Evolutionary conservation across 805 yeast genomes (phyloP), one percentile per base, ranked within the genome.

Genomic region (Starmerella ratchasimensis): DNA sequence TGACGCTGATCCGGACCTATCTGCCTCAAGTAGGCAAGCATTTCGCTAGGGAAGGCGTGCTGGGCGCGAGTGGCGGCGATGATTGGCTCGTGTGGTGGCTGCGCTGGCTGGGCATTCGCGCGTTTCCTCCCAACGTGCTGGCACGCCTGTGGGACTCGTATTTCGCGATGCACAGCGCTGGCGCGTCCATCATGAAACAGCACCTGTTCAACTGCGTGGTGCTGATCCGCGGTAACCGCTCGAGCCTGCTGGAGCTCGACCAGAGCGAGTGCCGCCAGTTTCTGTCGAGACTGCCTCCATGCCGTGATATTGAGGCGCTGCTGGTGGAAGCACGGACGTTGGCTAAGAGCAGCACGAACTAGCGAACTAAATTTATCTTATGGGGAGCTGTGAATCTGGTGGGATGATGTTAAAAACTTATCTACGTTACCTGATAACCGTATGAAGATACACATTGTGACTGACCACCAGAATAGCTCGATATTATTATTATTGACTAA

Each of bases 1-100:
- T 80, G 22, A 68, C 74, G 48, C 66, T 72, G 49, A 64, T 79
- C 50, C 67, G 77, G 44, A 72, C 64, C 47, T 60, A 66, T 26
- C 59, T 81, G 38, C 94, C 94, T 2, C 94, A 81, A 50, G 57
- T 86, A 28, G 76, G 80, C 34, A 71, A 68, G 42, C 80, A 73
- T 43, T 71, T 86, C 44, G 74, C 74, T 27, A 93, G 82, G 51
- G 96, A 86, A 49, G 84, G 79, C 42, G 69, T 80, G 19, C 58
- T 80, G 32, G 42, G 41, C 25, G 68, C 72, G 28, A 43, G 61
- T 14, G 64, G 68, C 30, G 83, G 79, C 45, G 90, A 81, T 48
- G 84, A 77, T 53, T 86, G 96, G 96, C 63, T 84, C 19, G 68
- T 82, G 28, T 86, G 94, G 94, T 86, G 96, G 96, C 64, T 86